Conservation (phyloP, 2,329 filamentous ascomycete species). For the Elsinoe perseae region DNA sequence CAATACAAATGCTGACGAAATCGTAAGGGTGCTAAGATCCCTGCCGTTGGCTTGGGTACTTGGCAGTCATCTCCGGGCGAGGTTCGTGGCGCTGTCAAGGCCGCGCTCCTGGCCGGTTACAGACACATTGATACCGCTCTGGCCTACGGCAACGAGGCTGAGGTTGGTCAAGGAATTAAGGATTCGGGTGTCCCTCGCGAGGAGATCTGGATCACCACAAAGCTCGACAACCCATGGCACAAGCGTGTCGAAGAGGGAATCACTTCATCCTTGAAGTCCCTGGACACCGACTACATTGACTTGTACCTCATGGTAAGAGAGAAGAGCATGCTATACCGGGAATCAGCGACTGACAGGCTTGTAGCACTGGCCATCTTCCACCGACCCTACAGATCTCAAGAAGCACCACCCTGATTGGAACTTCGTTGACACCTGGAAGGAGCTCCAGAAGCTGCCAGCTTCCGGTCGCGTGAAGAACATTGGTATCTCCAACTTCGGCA, state of each 20-base stretch:
- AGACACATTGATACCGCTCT: slow-evolving; percentile 52
- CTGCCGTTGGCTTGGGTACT: slow-evolving; percentile 66
- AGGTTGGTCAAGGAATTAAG: slow-evolving; percentile 65
- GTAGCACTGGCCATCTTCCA: slow-evolving; percentile 54
- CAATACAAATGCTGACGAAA: slow-evolving; percentile 33
- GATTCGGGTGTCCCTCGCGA: slow-evolving; percentile 56
- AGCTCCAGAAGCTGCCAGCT: slow-evolving; percentile 40
- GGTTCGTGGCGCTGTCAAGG: slow-evolving; percentile 63
- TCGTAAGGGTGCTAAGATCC: slow-evolving; percentile 70
- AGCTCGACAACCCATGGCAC: slow-evolving; percentile 75
- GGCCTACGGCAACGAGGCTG: slow-evolving; percentile 70
- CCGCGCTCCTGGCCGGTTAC: slow-evolving; percentile 29
- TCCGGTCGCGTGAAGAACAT: slow-evolving; percentile 54
- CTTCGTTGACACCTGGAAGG: slow-evolving; percentile 62
- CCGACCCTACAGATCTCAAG: slow-evolving; percentile 53
- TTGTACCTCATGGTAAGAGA: slow-evolving; percentile 46
- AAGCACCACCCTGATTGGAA: slow-evolving; percentile 68
- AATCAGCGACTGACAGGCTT: neutral
- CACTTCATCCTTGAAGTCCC: slow-evolving; percentile 50
- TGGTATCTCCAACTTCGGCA: slow-evolving; percentile 79
- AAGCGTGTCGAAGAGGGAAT: slow-evolving; percentile 58
- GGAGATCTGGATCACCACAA: slow-evolving; percentile 69
- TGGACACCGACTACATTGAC: slow-evolving; percentile 60
- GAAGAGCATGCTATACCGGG: neutral
- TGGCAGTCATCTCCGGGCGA: slow-evolving; percentile 67